Evolutionary conservation across 306 rosid genomes (phyloP), one percentile per base, ranked within the genome.

Genomic region (Cajanus cajan): DNA sequence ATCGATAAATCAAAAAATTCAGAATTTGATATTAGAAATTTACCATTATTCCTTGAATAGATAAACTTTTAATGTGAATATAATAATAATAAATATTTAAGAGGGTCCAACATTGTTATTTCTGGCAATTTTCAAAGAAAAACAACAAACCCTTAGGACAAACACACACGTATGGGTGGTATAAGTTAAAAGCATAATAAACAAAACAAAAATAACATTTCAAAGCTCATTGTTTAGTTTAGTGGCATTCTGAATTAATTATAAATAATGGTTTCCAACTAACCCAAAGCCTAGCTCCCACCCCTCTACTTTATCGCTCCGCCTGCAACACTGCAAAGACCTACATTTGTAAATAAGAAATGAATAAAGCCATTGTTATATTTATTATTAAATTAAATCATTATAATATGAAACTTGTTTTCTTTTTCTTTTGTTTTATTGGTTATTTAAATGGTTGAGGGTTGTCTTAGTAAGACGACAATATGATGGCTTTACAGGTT

Each of bases 401-500:
- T 28, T 28, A 28, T 50, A 52, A 52, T 52, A 8, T 9, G 40
- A 58, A 70, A 11, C 2, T 70, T 58, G 21, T 44, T 62, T 31
- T 73, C 61, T 76, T 50, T 55, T 7, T 77, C 9, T 57, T 9
- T 59, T 37, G 50, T 22, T 4, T 4, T 52, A 21, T 54, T 61
- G 63, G 45, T 5, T 64, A 52, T 33, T 61, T 71, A 47, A 36
- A 57, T 2, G 79, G 79, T 13, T 62, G 36, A 45, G 6, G 61
- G 73, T 1, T 52, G 82, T 44, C 79, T 79, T 41, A 71, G 58
- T 71, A 78, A 74, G 77, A 62, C 72, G 80, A 76, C 84, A 79
- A 55, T 28, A 64, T 47, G 74, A 83, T 74, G 69, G 71, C 77
- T 82, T 82, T 71, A 82, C 84, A 87, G 88, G 86, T 76, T 84